Evolutionary conservation across 768 basidiomycete species (phyloP), one percentile per base, ranked within the genome.

Genomic region (Punctularia strigosozonata): DNA sequence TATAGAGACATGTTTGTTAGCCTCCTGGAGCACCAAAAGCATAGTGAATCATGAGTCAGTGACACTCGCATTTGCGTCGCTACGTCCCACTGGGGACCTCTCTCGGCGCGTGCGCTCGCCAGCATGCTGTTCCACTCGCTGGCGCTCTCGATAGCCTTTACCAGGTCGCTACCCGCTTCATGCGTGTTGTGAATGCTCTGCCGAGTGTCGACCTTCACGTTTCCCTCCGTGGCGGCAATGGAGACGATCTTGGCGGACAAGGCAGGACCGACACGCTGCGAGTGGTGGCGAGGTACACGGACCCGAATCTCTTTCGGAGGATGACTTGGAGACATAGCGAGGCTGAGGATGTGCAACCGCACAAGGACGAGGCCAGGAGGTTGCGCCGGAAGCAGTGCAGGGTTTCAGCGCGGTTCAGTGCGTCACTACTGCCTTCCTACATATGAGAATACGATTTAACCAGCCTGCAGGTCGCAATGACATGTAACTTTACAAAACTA

Each of bases 21-120:
- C 18, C 17, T 6, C 24, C 25, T 2, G 14, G 3, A 18, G 21
- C 12, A 23, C 18, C 4, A 34, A 17, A 21, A 31, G 17, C 10
- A 31, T 5, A 21, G 24, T 8, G 17, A 10, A 2, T 7, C 25
- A 18, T 13, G 23, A 10, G 8, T 3, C 22, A 19, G 17, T 4
- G 20, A 19, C 35, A 68, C 81, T 48, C 48, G 88, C 86, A 82
- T 78, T 54, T 89, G 85, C 12, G 86, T 86, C 14, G 82, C 82
- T 26, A 87, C 66, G 54, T 89, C 86, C 85, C 85, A 89, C 50
- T 87, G 85, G 3, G 86, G 86, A 1, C 86, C 86, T 43, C 86
- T 66, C 42, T 81, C 76, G 6, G 85, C 86, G 25, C 86, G 72
- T 3, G 86, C 86, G 20, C 77, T 80, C 43, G 75, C 70, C 33